Conservation (phyloP, 2,329 filamentous ascomycete genomes). For the Cladosporium sp. region DNA sequence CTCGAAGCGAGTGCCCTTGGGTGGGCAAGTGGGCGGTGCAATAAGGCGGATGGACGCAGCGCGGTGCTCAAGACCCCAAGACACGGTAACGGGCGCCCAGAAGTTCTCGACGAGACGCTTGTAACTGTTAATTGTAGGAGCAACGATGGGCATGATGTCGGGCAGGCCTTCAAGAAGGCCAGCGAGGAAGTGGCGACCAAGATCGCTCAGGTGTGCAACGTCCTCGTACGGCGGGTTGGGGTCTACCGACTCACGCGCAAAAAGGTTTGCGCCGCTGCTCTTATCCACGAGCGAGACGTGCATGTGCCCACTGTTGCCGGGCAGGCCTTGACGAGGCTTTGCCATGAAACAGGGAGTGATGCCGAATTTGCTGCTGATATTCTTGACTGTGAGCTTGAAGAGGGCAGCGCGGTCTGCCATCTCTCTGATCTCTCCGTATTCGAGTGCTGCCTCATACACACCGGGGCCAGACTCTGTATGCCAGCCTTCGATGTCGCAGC, state of each 20-base stretch:
- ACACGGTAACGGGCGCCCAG: conserved; percentile 97
- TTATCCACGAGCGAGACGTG: conserved; percentile 82
- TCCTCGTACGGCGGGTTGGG: conserved; percentile 71
- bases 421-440: conserved; percentile 80
- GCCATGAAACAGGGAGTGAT: conserved; percentile 99
- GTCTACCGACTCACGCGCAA: conserved; percentile 72
- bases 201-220: conserved; percentile 76
- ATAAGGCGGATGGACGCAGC: conserved; percentile 90
- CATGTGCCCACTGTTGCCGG: conserved; percentile 94
- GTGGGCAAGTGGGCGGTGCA: conserved; percentile 78
- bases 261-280: conserved; percentile 71
- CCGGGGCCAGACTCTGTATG: conserved; percentile 92
- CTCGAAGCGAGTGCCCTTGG: conserved; percentile 87
- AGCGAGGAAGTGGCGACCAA: conserved; percentile 90
- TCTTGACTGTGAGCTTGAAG: conserved; percentile 95
- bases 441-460: conserved; percentile 91
- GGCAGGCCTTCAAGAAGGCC: conserved; percentile 85
- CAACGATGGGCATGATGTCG: conserved; percentile 92
- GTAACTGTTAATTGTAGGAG: conserved; percentile 95
- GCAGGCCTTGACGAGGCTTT: conserved; percentile 85
- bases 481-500: conserved; percentile 87
- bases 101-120: conserved; percentile 98
- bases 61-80: conserved; percentile 94
- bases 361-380: conserved; percentile 78
- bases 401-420: conserved; percentile 92